Base-by-base conservation (phyloP, 2,329 filamentous ascomycete species). In the Diaporthe citri region DNA sequence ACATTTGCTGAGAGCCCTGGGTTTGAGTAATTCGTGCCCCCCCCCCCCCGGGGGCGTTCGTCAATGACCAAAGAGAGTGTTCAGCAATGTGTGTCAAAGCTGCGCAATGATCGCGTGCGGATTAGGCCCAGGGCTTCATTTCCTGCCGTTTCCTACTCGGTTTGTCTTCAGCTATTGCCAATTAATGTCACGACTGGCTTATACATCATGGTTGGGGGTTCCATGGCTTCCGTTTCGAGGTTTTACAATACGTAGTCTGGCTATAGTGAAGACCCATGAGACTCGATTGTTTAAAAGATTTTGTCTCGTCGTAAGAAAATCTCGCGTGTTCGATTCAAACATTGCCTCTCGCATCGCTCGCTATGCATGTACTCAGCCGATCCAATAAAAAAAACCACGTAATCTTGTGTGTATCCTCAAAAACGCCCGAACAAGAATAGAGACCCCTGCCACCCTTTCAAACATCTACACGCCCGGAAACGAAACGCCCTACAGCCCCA, bases 331-430 rank as follows among this genome's bases (percentile, higher is more conserved):
- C 28, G 10, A 66, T 66, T 51, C 12, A 51, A 17, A 34, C 51
- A 9, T 36, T 51, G 62, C 28, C 25, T 66, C 28, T 64, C 17
- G 43, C 20, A 17, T 66, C 62, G 62, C 62, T 66, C 62, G 62
- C 62, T 66, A 66, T 66, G 62, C 62, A 66, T 66, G 62, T 66
- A 66, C 62, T 51, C 43, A 36, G 12, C 43, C 41, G 28, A 36
- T 66, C 62, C 62, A 66, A 51, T 36, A 66, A 67, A 66, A 51
- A 25, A 66, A 67, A 64, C 9, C 46, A 25, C 34, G 52, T n/a
- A 7, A 39, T 52, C 28, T 25, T 31, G 12, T 25, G 20, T 67
- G 28, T 67, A 52, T 52, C 31, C 43, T 67, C 22, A 13, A 67
- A n/a, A 67, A 67, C 62, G 62, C 62, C 62, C n/a, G 12, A 46